Base-by-base conservation (phyloP, 441 rosid genomes). In the Viola pubescens region DNA sequence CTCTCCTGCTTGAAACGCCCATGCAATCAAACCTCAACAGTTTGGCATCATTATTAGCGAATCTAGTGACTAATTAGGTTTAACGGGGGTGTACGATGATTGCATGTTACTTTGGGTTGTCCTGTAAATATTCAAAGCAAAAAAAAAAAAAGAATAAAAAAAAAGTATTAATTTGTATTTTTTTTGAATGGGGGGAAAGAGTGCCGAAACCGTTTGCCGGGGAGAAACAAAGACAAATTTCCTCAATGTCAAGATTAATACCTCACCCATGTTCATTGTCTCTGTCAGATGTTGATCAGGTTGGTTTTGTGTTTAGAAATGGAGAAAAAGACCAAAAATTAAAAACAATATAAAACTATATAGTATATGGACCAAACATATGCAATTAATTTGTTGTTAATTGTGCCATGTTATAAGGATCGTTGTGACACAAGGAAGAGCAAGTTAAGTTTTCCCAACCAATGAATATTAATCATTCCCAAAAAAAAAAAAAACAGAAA, bases 221-320 rank as follows among this genome's bases (percentile, higher is more conserved):
- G 73, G 55, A 70, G 56, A 52, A 70, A 13, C 54, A 63, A 48
- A 69, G 43, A 54, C 56, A 61, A 61, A 45, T 45, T 44, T 48
- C 37, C 55, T 37, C n/a, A 41, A 52, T 54, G 40, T 53, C 40
- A 9, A 62, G 46, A 39, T 54, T 38, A 74, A 64, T 64, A 68
- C 73, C 41, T 51, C 72, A 63, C 49, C 75, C 80, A 73, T 68
- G 80, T 79, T 70, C 83, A 49, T 60, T 67, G 75, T 66, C 71
- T 52, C 39, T 62, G 70, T 69, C 79, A 69, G 73, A 66, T 71
- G 64, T 73, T 66, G 40, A n/a, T 54, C 64, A 51, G 64, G 64
- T 62, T 65, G 65, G 40, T 54, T 70, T 71, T 66, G 41, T 64
- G 44, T 37, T 59, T 2, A 5, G 14, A 16, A 4, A 14, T 0